Conservation (phyloP, 306 rosid genomes). For the Amphicarpaea edgeworthii region DNA sequence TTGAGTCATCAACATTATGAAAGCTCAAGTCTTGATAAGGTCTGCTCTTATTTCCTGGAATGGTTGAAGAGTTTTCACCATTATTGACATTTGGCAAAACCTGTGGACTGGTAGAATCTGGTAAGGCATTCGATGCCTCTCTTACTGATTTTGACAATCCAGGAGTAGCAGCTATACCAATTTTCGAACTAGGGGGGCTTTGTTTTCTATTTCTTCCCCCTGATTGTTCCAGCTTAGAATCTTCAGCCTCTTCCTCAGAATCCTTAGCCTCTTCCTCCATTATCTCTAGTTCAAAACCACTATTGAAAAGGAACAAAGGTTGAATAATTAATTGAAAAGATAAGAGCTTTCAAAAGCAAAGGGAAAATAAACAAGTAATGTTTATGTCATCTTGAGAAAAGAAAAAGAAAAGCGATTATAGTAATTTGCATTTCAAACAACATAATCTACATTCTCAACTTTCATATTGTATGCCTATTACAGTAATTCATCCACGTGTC, state of each 20-base stretch:
- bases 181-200: conserved; percentile 58
- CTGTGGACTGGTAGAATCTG: conserved; percentile 51
- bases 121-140: conserved; percentile 40
- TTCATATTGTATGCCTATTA: conserved; percentile 11
- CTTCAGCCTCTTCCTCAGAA: conserved; percentile 84
- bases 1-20: conserved; percentile 37
- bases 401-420: conserved; percentile 11
- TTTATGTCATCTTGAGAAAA: neutral
- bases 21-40: conserved; percentile 40
- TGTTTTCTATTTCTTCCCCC: conserved; percentile 48
- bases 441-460: neutral
- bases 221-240: conserved; percentile 51
- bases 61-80: conserved; percentile 19
- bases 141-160: conserved; percentile 46
- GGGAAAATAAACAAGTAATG: conserved; percentile 31
- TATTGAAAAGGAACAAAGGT: conserved; percentile 50
- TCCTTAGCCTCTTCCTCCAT: conserved; percentile 87
- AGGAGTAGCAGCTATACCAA: conserved; percentile 38
- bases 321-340: conserved; percentile 31
- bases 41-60: conserved; percentile 37
- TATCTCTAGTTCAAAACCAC: conserved; percentile 84
- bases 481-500: conserved; percentile 23
- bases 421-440: conserved; percentile 8
- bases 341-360: conserved; percentile 17
- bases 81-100: conserved; percentile 34